phyloP scores from a whole-genome alignment of 495 filamentous ascomycete genomes.

The Penicillium egyptiacum region DNA sequence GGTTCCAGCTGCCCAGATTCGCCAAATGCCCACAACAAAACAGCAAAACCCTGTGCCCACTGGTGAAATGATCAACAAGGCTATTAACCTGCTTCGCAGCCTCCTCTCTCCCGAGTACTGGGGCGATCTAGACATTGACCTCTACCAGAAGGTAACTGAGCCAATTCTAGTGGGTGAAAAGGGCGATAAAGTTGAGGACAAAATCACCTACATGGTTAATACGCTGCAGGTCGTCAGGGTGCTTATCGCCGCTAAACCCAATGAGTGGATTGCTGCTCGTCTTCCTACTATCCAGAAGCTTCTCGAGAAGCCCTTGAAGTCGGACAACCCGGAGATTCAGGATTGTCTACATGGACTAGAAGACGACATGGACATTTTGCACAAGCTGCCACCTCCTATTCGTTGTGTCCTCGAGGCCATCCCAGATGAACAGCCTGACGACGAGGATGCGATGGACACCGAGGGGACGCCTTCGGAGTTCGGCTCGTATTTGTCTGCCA shows the following conservation, averaged over 20 bases:
- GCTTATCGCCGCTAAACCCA: conserved; percentile 76
- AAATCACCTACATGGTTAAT: conserved; percentile 83
- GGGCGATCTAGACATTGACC: conserved; percentile 87
- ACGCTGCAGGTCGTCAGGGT: conserved; percentile 87
- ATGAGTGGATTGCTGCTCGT: conserved; percentile 85
- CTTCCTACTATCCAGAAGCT: conserved; percentile 78
- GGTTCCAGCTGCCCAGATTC: conserved; percentile 65
- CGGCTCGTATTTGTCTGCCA: conserved; percentile 72
- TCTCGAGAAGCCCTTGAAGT: conserved; percentile 84
- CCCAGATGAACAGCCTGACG: conserved; percentile 82
- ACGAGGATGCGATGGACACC: conserved; percentile 85
- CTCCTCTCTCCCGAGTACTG: conserved; percentile 87
- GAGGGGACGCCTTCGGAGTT: conserved; percentile 73
- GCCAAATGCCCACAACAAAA: conserved; percentile 50
- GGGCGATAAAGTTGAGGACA: conserved; percentile 62
- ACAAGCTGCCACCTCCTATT: conserved; percentile 60
- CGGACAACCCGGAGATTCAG: conserved; percentile 85
- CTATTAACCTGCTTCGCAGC: conserved; percentile 76
- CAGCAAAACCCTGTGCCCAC: conserved; percentile 51
- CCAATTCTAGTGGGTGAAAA: conserved; percentile 71
- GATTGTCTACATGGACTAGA: conserved; percentile 78
- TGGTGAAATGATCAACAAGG: conserved; percentile 81
- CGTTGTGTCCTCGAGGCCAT: conserved; percentile 85
- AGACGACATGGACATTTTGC: conserved; percentile 60
- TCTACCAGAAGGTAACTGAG: conserved; percentile 88